phyloP scores from a whole-genome alignment of 805 yeast species.

The Candida chilensis region DNA sequence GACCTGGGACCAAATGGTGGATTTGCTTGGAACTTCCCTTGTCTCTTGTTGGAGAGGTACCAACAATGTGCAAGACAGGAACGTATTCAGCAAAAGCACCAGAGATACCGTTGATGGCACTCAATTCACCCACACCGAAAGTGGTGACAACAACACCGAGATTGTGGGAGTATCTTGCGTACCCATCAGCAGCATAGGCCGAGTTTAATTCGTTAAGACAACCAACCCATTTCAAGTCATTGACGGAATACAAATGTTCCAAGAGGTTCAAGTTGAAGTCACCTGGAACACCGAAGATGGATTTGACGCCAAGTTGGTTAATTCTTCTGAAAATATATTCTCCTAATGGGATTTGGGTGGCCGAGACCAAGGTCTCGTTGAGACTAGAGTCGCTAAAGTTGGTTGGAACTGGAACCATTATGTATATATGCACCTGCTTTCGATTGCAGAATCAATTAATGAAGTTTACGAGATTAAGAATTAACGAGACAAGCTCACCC shows the following conservation, averaged over 20 bases:
- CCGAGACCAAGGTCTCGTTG: too few species aligned
- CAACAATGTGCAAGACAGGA: conserved; percentile 79
- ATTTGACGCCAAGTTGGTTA: conserved; percentile 40
- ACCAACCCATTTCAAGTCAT: conserved; percentile 62
- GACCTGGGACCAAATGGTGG: conserved; percentile 56
- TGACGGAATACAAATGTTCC: conserved; percentile 54
- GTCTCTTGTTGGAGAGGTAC: conserved; percentile 45
- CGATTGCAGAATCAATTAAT: too few species aligned
- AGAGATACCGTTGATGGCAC: conserved; percentile 74
- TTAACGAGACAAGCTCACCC: too few species aligned
- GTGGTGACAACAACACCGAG: conserved; percentile 66
- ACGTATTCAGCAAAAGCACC: conserved; percentile 80
- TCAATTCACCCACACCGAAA: conserved; percentile 84
- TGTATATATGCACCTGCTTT: too few species aligned
- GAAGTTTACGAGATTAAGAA: too few species aligned
- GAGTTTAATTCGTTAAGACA: conserved; percentile 85
- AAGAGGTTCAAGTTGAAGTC: conserved; percentile 62
- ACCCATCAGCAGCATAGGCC: conserved; percentile 89
- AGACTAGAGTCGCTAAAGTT: too few species aligned
- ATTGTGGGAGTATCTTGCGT: conserved; percentile 54
- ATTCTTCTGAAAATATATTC: conserved; percentile 57
- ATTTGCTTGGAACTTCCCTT: conserved; percentile 17
- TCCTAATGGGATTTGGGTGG: conserved; percentile 52
- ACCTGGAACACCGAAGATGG: conserved; percentile 75
- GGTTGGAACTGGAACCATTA: too few species aligned